Percentiles rank a stretch among this genome's conserved stretches.
phyloP scores from a whole-genome alignment of 2,329 filamentous ascomycete species.

The Atkinsonella texensis region DNA sequence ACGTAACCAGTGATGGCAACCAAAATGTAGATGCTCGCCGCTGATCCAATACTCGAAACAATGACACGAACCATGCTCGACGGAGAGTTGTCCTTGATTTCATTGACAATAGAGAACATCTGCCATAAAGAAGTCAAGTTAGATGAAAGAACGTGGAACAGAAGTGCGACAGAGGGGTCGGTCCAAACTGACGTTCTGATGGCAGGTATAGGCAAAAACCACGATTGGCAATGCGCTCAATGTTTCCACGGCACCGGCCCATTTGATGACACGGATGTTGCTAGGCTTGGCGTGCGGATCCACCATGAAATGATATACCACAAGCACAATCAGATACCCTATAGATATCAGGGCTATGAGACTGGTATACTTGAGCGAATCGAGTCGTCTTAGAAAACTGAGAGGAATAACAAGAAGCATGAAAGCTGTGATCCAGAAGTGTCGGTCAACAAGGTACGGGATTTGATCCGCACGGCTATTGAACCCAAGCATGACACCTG shows the following conservation, averaged over 20 bases:
- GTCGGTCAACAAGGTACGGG: slow-evolving; percentile 71
- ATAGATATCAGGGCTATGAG: slow-evolving; percentile 85
- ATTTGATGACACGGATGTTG: slow-evolving; percentile 62
- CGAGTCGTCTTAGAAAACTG: slow-evolving; percentile 79
- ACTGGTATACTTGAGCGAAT: slow-evolving; percentile 96
- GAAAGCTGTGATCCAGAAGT: slow-evolving; percentile 97
- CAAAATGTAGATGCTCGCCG: slow-evolving; percentile 76
- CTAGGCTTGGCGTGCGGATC: slow-evolving; percentile 66
- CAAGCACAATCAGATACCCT: slow-evolving; percentile 82
- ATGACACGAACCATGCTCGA: slow-evolving; percentile 65
- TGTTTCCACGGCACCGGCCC: slow-evolving; percentile 66
- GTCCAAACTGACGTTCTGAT: slow-evolving; percentile 66
- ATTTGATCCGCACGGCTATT: slow-evolving; percentile 46
- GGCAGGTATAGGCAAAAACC: slow-evolving; percentile 98
- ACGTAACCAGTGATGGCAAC: slow-evolving; percentile 93
- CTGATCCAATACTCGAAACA: slow-evolving; percentile 71
- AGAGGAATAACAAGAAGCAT: slow-evolving; percentile 94
- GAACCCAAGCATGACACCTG: slow-evolving; percentile 79
- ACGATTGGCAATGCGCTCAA: slow-evolving; percentile 87
- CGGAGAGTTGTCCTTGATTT: slow-evolving; percentile 77
- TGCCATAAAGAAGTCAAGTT: slow-evolving; percentile 24
- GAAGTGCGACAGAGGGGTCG: background rate
- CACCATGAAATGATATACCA: slow-evolving; percentile 81
- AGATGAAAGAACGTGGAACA: slow-evolving; percentile 1
- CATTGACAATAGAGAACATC: slow-evolving; percentile 99